phyloP scores from a whole-genome alignment of 306 rosid species.

The Cicer arietinum region DNA sequence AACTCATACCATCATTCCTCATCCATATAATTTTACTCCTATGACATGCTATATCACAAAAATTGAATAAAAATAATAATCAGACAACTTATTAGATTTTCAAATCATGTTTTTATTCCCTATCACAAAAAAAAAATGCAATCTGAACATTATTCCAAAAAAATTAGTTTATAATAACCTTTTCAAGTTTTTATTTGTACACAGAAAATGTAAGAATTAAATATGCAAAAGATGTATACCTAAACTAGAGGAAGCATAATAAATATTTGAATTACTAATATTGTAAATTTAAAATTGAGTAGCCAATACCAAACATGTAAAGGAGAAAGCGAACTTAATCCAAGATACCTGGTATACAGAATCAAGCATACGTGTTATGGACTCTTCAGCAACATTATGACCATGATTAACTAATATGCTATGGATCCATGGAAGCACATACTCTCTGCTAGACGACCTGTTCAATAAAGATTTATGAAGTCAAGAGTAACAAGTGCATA shows the following conservation, averaged over 20 bases:
- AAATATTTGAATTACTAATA: constrained; percentile 16
- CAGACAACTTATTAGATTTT: not conserved
- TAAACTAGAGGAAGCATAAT: constrained; percentile 8
- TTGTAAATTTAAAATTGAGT: constrained; percentile 32
- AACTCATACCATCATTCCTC: constrained; percentile 29
- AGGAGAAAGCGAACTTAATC: constrained; percentile 32
- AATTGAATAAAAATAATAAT: not conserved
- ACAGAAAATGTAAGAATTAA: constrained; percentile 9
- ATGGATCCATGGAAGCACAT: constrained; percentile 84
- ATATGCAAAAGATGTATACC: constrained; percentile 18
- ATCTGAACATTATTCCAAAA: constrained; percentile 12
- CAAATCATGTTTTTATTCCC: constrained; percentile 5
- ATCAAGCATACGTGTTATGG: constrained; percentile 54
- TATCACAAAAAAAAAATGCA: constrained; percentile 6
- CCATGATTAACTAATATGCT: constrained; percentile 71
- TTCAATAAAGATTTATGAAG: constrained; percentile 43
- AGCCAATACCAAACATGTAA: constrained; percentile 35
- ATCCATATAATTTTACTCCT: constrained; percentile 8
- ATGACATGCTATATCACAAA: constrained; percentile 1
- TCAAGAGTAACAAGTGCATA: constrained; percentile 25
- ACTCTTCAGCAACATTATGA: constrained; percentile 62
- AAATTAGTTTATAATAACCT: not conserved
- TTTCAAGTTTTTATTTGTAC: constrained; percentile 11
- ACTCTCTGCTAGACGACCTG: constrained; percentile 74
- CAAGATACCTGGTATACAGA: constrained; percentile 68